Evolutionary conservation across 345 rosid species (phyloP), one percentile per base, ranked within the genome.

Genomic region (Brassica juncea): DNA sequence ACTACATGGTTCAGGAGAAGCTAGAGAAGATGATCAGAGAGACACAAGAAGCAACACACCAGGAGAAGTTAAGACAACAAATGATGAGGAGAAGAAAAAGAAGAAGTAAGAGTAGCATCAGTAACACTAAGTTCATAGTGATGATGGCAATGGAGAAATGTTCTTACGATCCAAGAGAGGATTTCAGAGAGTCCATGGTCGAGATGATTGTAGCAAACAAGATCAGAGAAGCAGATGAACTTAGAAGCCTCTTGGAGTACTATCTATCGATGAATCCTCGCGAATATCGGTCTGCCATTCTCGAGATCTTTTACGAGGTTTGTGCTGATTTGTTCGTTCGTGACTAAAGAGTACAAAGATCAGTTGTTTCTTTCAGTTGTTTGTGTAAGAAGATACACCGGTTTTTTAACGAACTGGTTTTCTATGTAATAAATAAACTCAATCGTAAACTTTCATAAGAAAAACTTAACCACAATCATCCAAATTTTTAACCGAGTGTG

Each of bases 141-240:
- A 87, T 94, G 97, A 87, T 92, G 70, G 99, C 97, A 0, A 85
- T 85, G 92, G 99, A 94, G 78, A 94, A 87, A 82, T 79, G 86
- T 78, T 91, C 97, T 23, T 78, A 81, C 34, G 92, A 91, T 85
- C 97, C 94, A 16, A 84, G 89, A 76, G 87, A 85, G 75, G 99
- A 94, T 77, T 94, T 92, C 60, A 82, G 86, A 76, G 90, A 87
- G 31, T 94, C 98, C 12, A 89, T 94, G 92, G 76, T 88, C 8
- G 93, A 91, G 79, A 89, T 94, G 93, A 91, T 94, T 42, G 75
- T 85, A 73, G 85, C 82, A 0, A 94, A 91, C 79, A 84, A 84
- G 72, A 85, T 92, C 31, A 84, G 85, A 57, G 84, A 89, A 21
- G 84, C 91, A 0, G 87, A 84, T 58, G 94, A 92, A 77, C 95